phyloP scores from a whole-genome alignment of 257 asterid genomes.

The Nicotiana otophora region DNA sequence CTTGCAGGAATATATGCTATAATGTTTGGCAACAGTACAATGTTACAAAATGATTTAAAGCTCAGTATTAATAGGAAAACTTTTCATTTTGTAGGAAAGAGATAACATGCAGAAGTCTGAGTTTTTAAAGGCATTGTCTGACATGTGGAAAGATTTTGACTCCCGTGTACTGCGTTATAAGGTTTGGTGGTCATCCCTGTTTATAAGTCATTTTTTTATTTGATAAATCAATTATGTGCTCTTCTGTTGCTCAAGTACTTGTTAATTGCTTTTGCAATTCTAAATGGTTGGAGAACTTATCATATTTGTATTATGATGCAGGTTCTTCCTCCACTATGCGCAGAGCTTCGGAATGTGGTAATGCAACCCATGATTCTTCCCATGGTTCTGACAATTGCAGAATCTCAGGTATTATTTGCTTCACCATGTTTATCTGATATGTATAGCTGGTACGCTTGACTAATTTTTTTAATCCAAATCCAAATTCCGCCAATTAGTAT shows the following conservation, averaged over 20 bases:
- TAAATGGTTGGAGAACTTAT: constrained; percentile 13
- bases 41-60: constrained; percentile 2
- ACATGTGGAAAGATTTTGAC: constrained; percentile 99
- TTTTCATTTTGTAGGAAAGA: constrained; percentile 74
- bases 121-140: constrained; percentile 90
- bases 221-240: not conserved
- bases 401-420: constrained; percentile 70
- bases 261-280: constrained; percentile 16
- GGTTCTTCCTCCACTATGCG: constrained; percentile 99
- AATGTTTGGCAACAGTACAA: constrained; percentile 10
- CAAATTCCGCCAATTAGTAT: not conserved
- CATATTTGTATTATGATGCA: constrained; percentile 23
- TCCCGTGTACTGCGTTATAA: constrained; percentile 96
- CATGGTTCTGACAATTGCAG: constrained; percentile 97
- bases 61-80: not conserved
- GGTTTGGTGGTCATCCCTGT: constrained; percentile 39
- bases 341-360: constrained; percentile 96
- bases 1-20: constrained; percentile 6
- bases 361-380: constrained; percentile 99
- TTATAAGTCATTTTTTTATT: not conserved
- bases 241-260: constrained; percentile 3
- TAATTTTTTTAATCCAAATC: not conserved
- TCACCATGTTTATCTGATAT: constrained; percentile 16
- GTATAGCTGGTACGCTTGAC: not conserved
- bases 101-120: constrained; percentile 98